phyloP scores from a whole-genome alignment of 257 asterid genomes.

The Nicotiana undulata region DNA sequence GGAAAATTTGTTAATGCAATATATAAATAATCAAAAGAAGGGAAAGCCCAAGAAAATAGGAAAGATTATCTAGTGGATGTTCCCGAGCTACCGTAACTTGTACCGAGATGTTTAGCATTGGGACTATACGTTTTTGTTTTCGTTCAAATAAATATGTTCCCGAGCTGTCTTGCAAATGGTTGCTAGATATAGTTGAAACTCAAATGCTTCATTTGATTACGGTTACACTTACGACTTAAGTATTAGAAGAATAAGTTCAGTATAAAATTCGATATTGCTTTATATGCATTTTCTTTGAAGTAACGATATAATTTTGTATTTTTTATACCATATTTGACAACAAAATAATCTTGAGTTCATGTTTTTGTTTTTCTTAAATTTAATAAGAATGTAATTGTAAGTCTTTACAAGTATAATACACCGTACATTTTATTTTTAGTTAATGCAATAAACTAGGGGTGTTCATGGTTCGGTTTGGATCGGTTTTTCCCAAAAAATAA shows the following conservation, averaged over 20 bases:
- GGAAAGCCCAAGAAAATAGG: background rate
- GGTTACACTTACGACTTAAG: background rate
- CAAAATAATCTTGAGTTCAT: background rate
- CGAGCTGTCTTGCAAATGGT: background rate
- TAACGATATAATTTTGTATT: background rate
- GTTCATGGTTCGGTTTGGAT: no score
- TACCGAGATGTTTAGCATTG: background rate
- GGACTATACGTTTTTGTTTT: background rate
- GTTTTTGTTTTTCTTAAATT: background rate
- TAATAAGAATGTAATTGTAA: background rate
- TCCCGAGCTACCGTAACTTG: background rate
- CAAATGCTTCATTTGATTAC: background rate
- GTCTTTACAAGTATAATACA: background rate
- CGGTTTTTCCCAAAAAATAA: no score
- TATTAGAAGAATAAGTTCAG: background rate
- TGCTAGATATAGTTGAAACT: no score
- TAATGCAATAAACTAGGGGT: background rate
- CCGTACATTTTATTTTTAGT: background rate
- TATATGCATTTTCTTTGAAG: background rate
- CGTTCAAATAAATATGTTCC: background rate
- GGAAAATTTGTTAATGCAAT: background rate
- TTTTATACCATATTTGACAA: background rate
- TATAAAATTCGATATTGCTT: background rate
- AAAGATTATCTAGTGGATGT: background rate
- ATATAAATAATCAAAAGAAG: background rate